These are phyloP conservation scores for Trichoderma sp. DNA, from an alignment of 2,329 filamentous ascomycete species.

Conservation along the genomic window DNA sequence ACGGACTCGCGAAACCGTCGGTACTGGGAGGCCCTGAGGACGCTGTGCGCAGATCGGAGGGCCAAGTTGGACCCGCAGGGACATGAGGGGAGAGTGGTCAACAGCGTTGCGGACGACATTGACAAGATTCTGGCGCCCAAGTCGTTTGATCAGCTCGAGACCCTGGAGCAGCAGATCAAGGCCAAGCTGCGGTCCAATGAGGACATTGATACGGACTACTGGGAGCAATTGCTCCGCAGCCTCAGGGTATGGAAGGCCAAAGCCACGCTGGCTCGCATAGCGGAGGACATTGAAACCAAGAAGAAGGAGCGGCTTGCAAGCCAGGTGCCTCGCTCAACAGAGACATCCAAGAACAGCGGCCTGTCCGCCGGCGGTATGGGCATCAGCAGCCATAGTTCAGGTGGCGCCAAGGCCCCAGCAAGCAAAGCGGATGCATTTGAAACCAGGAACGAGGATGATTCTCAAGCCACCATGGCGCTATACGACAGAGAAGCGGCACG, in stretches of 20 bases:
- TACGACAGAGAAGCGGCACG: constrained; percentile 92
- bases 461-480: constrained; percentile 79
- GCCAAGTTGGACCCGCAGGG: constrained; percentile 61
- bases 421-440: constrained; percentile 3
- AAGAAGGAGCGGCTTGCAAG: constrained; percentile 65
- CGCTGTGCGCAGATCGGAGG: constrained; percentile 74
- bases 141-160: constrained; percentile 79
- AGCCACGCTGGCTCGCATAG: constrained; percentile 76
- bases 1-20: constrained; percentile 72
- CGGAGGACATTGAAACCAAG: constrained; percentile 69
- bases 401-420: constrained; percentile 1
- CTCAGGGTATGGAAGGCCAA: constrained; percentile 89
- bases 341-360: constrained; percentile 9
- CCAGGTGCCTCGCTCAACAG: constrained; percentile 66
- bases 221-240: constrained; percentile 86
- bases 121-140: constrained; percentile 85
- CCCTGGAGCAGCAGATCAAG: constrained; percentile 82
- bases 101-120: constrained; percentile 81
- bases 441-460: constrained; percentile 68
- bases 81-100: constrained; percentile 71
- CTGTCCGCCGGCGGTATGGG: not conserved
- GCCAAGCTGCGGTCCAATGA: constrained; percentile 84
- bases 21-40: constrained; percentile 89
- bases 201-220: constrained; percentile 94
- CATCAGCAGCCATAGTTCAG: not conserved